These are phyloP conservation scores for Nemania bipapillata DNA, from an alignment of 2,329 filamentous ascomycete species.

Conservation along the genomic window DNA sequence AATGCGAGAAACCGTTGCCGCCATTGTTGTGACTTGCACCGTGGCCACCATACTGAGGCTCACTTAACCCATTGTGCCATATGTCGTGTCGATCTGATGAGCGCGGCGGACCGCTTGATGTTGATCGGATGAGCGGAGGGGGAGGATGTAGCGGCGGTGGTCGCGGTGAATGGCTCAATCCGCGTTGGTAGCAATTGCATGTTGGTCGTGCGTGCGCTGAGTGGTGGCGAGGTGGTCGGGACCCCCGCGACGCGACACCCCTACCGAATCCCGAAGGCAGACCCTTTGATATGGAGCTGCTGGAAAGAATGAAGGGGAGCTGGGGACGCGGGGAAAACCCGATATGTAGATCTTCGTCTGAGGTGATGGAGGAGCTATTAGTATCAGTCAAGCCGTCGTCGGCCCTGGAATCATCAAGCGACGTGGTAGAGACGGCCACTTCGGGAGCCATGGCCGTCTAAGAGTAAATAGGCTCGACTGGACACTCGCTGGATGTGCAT, in stretches of 20 bases:
- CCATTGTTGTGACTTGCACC: slow-evolving; percentile 24
- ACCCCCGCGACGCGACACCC: slow-evolving; percentile 29
- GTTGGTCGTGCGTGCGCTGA: slow-evolving; percentile 36
- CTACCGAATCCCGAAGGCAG: slow-evolving; percentile 41
- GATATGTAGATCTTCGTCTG: slow-evolving; percentile 40
- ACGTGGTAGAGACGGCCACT: slow-evolving; percentile 31
- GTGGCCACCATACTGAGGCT: background rate
- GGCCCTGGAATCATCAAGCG: slow-evolving; percentile 12
- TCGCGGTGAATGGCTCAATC: background rate
- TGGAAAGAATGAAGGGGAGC: slow-evolving; percentile 43
- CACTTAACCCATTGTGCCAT: background rate
- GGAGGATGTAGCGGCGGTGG: slow-evolving; percentile 30
- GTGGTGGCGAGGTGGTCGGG: slow-evolving; percentile 22
- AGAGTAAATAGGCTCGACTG: slow-evolving; percentile 22
- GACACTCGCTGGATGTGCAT: slow-evolving; percentile 22
- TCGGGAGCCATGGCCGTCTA: slow-evolving; percentile 29
- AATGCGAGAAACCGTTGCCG: slow-evolving; percentile 11
- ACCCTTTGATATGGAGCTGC: slow-evolving; percentile 43
- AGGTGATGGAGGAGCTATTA: slow-evolving; percentile 38
- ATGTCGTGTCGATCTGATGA: background rate
- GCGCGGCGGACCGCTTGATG: background rate
- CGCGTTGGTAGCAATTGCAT: slow-evolving; percentile 32
- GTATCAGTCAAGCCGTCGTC: slow-evolving; percentile 22
- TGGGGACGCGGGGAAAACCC: slow-evolving; percentile 41
- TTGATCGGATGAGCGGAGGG: slow-evolving; percentile 8